These are phyloP conservation scores for Camelina sativa DNA, from an alignment of 345 rosid species.

Conservation along the genomic window DNA sequence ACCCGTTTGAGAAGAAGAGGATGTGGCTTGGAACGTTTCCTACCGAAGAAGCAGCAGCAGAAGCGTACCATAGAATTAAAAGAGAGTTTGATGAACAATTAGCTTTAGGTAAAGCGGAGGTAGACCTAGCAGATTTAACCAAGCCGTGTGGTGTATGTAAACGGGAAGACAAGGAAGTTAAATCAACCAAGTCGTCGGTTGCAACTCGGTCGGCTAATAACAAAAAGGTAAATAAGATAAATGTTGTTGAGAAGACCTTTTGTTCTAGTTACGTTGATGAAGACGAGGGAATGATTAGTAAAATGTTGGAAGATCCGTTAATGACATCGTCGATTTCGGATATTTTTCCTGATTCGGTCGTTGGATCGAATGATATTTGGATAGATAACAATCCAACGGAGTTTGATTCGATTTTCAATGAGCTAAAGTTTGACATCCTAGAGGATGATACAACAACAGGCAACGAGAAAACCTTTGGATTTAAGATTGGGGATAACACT, in stretches of 20 bases:
- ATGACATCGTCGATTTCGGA: slow-evolving; percentile 22
- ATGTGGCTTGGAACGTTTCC: slow-evolving; percentile 41
- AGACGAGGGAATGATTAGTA: slow-evolving; percentile 24
- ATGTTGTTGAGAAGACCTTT: not conserved
- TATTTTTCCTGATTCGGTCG: not conserved
- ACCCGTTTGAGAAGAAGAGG: slow-evolving; percentile 36
- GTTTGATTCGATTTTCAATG: not conserved
- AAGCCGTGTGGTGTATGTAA: slow-evolving; percentile 4
- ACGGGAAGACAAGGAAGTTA: not conserved
- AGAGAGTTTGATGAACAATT: slow-evolving; percentile 20
- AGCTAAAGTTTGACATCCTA: not conserved
- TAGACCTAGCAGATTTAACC: not conserved
- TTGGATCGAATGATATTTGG: slow-evolving; percentile 4
- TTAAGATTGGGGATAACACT: not conserved
- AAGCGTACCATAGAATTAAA: slow-evolving; percentile 27
- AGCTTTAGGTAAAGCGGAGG: slow-evolving; percentile 8
- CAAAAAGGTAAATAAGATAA: not conserved
- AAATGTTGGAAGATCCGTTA: slow-evolving; percentile 32
- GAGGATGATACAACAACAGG: not conserved
- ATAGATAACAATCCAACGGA: not conserved
- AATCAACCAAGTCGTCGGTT: not conserved
- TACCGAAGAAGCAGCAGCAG: slow-evolving; percentile 24
- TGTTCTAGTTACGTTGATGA: slow-evolving; percentile 20
- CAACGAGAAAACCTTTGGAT: not conserved
- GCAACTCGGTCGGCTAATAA: not conserved